Evolutionary conservation across 2,329 filamentous ascomycete species (phyloP), one percentile per base, ranked within the genome.

Genomic region (Aureobasidium sp.): DNA sequence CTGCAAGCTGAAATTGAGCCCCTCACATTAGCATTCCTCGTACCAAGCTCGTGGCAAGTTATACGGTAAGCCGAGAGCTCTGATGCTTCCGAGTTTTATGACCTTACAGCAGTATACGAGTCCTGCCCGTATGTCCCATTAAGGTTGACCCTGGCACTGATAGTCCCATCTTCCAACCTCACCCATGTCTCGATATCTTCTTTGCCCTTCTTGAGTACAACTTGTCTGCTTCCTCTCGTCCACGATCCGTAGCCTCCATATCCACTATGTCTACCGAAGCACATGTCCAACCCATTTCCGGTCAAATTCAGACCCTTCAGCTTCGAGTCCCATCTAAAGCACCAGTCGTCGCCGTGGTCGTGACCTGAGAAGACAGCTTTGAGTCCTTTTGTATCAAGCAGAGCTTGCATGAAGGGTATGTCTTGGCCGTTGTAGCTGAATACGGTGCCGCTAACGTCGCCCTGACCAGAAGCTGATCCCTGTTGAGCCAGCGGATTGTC

Each of bases 291-390:
- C 1, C 71, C 70, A 37, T 68, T 70, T 16, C 71, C 70, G 14
- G 47, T 57, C 21, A 70, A 51, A 7, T 58, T 64, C 68, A 71
- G 69, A 11, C 69, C 69, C 2, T 68, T 66, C 0, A 72, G 57
- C 9, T 60, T 58, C 2, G 32, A 29, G 41, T 69, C 58, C 71
- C 71, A 73, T 36, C 68, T 69, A 61, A 67, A 70, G 61, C 71
- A 73, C 71, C 71, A 73, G 3, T 66, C 68, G 44, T 71, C 67
- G 8, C 71, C 71, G 64, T 90, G 87, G 65, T 89, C 85, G 64
- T 90, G 87, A 0, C 85, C 87, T 5, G 78, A 80, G 70, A 88
- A 86, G 5, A 87, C 67, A 0, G 75, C 83, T 48, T 84, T 78
- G 14, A 88, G 66, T 0, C 84, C 83, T 0, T 76, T 67, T 0